Evolutionary conservation across 306 rosid genomes (phyloP), one percentile per base, ranked within the genome.

Genomic region (Boehmeria nivea): DNA sequence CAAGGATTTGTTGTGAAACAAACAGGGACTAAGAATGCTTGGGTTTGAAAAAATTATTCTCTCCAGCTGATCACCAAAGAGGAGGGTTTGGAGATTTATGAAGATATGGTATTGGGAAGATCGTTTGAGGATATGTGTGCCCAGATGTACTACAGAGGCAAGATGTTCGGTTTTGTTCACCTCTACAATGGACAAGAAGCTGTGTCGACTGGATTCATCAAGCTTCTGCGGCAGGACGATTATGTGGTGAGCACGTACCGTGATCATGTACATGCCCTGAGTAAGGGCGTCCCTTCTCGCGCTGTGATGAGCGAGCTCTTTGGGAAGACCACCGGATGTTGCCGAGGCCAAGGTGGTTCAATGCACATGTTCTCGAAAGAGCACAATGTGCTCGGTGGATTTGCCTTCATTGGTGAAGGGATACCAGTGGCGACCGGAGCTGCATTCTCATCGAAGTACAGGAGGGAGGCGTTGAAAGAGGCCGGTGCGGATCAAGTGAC

Each of bases 291-390:
- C 27, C 75, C 99, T 6, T 80, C 99, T 43, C 86, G 95, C 11
- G 81, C 67, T 7, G 99, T 87, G 66, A 93, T 93, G 99, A 93
- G 99, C 44, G 99, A 93, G 74, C 96, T 93, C 37, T 93, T 85
- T n/a, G 99, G 99, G 38, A 93, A 85, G 86, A 80, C 93, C 13
- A 87, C 99, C 0, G 99, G 99, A 9, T 83, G 93, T 58, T 93
- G 99, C 86, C 85, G 96, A 1, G 99, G 99, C 59, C 99, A 93
- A 68, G 99, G 99, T 5, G 99, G 99, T 74, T 93, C 99, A 0
- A 93, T 93, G 99, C 99, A 93, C 64, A 93, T 93, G 99, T 93
- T 93, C 84, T 93, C 99, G 0, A 93, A 83, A 68, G 96, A 81
- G 70, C 77, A 85, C 75, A 87, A 87, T 52, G 3, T 93, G 76